A percentile compares a stretch with the other conserved stretches of the same genome.
These are phyloP conservation scores for Symbiodinium pilosum DNA, from an alignment of 73 alveolate genomes.

Conservation along the genomic window DNA sequence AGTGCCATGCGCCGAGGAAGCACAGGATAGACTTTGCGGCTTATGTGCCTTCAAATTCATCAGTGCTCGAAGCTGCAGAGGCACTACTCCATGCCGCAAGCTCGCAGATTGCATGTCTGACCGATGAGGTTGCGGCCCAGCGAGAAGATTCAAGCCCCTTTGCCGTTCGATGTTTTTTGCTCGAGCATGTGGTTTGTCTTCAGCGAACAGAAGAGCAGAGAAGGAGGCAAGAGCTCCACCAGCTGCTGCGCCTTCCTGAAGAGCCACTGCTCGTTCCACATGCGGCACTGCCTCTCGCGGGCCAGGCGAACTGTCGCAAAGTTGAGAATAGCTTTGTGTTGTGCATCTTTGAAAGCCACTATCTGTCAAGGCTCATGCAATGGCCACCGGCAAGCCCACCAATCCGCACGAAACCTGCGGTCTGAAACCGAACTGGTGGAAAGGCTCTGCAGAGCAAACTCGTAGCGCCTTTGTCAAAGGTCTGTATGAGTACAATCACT, in stretches of 20 bases:
- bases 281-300: constrained; percentile 61
- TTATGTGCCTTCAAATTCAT: not conserved
- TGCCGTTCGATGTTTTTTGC: not conserved
- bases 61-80: not conserved
- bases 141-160: not conserved
- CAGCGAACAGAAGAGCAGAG: not conserved
- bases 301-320: constrained; percentile 29
- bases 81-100: not conserved
- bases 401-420: constrained; percentile 73
- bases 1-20: not conserved
- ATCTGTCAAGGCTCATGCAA: not conserved
- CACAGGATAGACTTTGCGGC: constrained; percentile 54
- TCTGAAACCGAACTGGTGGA: constrained; percentile 66
- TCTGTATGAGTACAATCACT: constrained; percentile 96
- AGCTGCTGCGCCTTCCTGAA: constrained; percentile 25
- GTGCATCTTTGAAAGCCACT: no score
- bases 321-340: not conserved
- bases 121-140: not conserved
- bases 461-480: constrained; percentile 95
- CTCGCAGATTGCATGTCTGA: not conserved
- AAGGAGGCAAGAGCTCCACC: not conserved
- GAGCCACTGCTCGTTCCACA: constrained; percentile 49
- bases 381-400: constrained; percentile 58
- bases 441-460: constrained; percentile 3
- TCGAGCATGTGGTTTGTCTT: not conserved